Evolutionary conservation across 164 flowering plant species (phyloP).

Genomic region (Dillenia suffruticosa): DNA sequence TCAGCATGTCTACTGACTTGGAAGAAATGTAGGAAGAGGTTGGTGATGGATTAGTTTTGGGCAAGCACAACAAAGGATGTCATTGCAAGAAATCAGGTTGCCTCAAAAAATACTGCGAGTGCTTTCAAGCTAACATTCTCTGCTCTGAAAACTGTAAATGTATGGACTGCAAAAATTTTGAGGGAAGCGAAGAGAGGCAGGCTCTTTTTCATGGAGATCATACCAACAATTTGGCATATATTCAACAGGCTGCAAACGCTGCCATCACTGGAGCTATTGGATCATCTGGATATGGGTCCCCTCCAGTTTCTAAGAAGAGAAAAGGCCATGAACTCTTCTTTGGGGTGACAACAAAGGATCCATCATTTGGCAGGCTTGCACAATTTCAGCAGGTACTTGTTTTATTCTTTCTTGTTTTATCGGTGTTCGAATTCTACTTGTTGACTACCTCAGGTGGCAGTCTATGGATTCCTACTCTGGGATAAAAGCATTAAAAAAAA

Average conservation of each 20-base stretch:
- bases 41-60: slow-evolving; percentile 57
- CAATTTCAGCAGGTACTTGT: slow-evolving; percentile 62
- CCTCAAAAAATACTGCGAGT: slow-evolving; percentile 95
- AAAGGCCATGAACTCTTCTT: slow-evolving; percentile 66
- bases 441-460: too few species aligned
- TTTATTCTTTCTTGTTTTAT: too few species aligned
- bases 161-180: slow-evolving; percentile 91
- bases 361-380: slow-evolving; percentile 38
- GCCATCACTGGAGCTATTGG: slow-evolving; percentile 97
- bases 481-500: too few species aligned
- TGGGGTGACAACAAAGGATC: slow-evolving; percentile 48
- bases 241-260: slow-evolving; percentile 98
- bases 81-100: slow-evolving; percentile 98
- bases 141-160: slow-evolving; percentile 98
- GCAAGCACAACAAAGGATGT: slow-evolving; percentile 95
- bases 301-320: slow-evolving; percentile 66
- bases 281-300: slow-evolving; percentile 83
- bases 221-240: slow-evolving; percentile 51
- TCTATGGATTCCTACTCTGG: too few species aligned
- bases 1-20: slow-evolving; percentile 10
- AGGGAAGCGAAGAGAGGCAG: slow-evolving; percentile 97
- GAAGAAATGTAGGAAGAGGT: slow-evolving; percentile 55
- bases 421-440: too few species aligned
- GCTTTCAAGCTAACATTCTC: slow-evolving; percentile 93
- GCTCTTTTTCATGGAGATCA: slow-evolving; percentile 84